Evolutionary conservation across 2,329 filamentous ascomycete genomes (phyloP).

Genomic region (Talaromyces rugulosus): DNA sequence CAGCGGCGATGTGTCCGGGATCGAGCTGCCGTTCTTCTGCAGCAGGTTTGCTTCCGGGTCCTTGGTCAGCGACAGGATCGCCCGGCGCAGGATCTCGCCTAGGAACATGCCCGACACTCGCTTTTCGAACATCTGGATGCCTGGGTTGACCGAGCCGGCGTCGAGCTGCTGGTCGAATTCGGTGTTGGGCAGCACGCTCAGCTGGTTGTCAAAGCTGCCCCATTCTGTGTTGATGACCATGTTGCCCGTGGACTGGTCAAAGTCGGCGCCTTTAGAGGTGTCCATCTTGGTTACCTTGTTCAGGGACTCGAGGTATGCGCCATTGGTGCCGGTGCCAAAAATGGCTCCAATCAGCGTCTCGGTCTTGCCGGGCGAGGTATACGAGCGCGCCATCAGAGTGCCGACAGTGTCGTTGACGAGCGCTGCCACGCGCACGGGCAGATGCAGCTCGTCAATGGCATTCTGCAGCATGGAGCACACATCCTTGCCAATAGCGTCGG

Average conservation of each 20-base stretch:
- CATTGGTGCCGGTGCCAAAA: conserved; percentile 96
- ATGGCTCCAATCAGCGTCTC: conserved; percentile 90
- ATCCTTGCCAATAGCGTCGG: conserved; percentile 90
- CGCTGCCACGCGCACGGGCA: conserved; percentile 92
- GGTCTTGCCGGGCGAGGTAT: conserved; percentile 83
- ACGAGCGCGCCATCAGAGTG: conserved; percentile 95
- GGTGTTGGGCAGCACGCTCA: conserved; percentile 82
- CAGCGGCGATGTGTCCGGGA: conserved; percentile 63
- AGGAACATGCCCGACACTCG: conserved; percentile 97
- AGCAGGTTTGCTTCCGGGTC: conserved; percentile 67
- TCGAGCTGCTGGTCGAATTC: conserved; percentile 78
- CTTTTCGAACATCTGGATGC: conserved; percentile 98
- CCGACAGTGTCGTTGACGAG: conserved; percentile 97
- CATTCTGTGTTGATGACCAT: conserved; percentile 99
- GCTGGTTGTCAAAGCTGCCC: conserved; percentile 95
- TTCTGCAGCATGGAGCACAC: conserved; percentile 84
- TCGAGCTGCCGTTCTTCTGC: conserved; percentile 67
- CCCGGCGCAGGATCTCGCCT: conserved; percentile 82
- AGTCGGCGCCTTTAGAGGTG: conserved; percentile 51
- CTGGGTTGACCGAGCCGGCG: conserved; percentile 77
- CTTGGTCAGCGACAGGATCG: conserved; percentile 67
- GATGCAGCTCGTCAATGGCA: conserved; percentile 79
- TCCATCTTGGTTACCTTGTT: conserved; percentile 74
- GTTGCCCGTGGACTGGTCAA: conserved; percentile 75
- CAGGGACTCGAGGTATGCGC: conserved; percentile 92